Evolutionary conservation across 2,329 filamentous ascomycete species (phyloP).

Genomic region (Talaromyces sp.): DNA sequence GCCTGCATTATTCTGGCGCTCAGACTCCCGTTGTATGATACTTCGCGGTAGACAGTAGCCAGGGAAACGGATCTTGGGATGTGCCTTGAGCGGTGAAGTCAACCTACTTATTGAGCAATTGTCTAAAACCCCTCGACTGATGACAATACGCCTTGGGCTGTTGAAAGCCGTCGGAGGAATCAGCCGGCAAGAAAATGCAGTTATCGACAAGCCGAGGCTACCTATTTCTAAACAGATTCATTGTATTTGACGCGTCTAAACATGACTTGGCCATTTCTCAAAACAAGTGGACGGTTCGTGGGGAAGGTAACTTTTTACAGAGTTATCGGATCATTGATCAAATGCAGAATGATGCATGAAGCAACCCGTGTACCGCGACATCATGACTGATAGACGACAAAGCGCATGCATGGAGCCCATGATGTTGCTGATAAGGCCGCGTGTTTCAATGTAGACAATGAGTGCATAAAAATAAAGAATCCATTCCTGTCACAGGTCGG

Average conservation of each 20-base stretch:
- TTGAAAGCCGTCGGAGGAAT: neutral
- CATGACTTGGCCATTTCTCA: neutral
- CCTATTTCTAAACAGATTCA: neutral
- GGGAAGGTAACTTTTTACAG: neutral
- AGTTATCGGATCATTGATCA: neutral
- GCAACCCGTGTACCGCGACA: neutral
- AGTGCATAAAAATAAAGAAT: neutral
- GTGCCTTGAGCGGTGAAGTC: neutral
- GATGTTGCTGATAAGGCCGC: neutral
- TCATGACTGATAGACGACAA: neutral
- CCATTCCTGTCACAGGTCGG: neutral
- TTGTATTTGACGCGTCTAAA: neutral
- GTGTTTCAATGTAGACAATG: neutral
- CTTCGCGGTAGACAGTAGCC: neutral
- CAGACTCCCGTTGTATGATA: neutral
- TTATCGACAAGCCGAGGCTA: neutral
- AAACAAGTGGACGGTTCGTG: neutral
- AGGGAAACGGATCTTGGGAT: neutral
- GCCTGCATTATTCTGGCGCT: neutral
- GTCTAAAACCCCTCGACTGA: neutral
- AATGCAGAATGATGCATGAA: neutral
- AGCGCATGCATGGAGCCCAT: neutral
- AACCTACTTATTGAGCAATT: neutral
- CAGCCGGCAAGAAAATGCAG: neutral
- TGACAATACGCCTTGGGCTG: neutral